Conservation (phyloP, 2,329 filamentous ascomycete species). For the Calonectria pauciramosa region DNA sequence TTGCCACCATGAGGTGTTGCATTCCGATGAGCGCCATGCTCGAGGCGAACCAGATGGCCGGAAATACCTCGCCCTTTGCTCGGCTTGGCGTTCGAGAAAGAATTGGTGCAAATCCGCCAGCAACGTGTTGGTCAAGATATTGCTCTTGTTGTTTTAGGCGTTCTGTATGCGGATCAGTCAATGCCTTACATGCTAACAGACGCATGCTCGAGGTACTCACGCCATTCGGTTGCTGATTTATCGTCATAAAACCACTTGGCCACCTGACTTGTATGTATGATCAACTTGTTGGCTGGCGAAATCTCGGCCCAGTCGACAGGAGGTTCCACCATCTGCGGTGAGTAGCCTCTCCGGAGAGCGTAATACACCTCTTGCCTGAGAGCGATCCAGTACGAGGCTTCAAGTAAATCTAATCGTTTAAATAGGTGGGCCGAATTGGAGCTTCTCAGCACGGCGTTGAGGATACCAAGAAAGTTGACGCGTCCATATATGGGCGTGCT, state of each 20-base stretch:
- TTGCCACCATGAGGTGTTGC: constrained; percentile 43
- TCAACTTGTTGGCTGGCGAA: constrained; percentile 36
- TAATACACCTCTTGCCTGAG: constrained; percentile 40
- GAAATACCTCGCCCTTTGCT: constrained; percentile 33
- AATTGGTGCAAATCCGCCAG: constrained; percentile 15
- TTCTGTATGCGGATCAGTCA: neutral
- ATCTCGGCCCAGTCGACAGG: constrained; percentile 37
- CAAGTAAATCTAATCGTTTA: constrained; percentile 15
- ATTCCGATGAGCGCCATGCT: constrained; percentile 35
- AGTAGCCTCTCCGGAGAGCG: constrained; percentile 28
- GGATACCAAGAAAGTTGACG: constrained; percentile 34
- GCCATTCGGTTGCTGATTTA: constrained; percentile 34
- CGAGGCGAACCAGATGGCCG: constrained; percentile 36
- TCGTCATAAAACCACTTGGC: constrained; percentile 36
- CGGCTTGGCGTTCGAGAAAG: constrained; percentile 26
- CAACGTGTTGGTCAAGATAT: constrained; percentile 28
- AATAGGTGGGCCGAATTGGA: constrained; percentile 31
- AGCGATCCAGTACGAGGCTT: constrained; percentile 41
- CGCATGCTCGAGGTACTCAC: neutral
- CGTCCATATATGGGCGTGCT: neutral
- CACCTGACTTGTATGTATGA: constrained; percentile 37
- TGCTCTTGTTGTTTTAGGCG: constrained; percentile 35
- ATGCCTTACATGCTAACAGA: rapidly evolving
- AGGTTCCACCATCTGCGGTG: constrained; percentile 37
- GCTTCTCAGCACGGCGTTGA: constrained; percentile 37